Evolutionary conservation across 73 alveolate species (phyloP).

Genomic region (Paramecium primaurelia): DNA sequence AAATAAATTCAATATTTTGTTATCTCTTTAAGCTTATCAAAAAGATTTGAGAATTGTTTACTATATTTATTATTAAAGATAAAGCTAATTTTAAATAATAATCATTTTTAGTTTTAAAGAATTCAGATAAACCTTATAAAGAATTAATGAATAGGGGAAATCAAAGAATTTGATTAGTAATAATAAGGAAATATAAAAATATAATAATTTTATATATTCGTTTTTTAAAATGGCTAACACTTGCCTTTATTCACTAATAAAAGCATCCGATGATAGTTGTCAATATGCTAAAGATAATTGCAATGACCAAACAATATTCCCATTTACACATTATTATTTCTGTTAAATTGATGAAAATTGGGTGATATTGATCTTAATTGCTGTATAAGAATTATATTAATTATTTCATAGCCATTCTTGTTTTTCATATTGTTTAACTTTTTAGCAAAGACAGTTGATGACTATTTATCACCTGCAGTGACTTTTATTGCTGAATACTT

Average conservation of each 20-base stretch:
- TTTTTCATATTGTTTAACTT: not conserved
- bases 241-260: not conserved
- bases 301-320: not conserved
- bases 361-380: not conserved
- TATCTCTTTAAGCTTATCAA: no score
- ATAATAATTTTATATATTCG: not conserved
- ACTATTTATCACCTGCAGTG: conserved; percentile 43
- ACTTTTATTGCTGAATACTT: not conserved
- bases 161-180: not conserved
- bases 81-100: no score
- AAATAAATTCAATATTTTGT: no score
- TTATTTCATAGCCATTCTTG: not conserved
- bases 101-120: no score
- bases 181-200: not conserved
- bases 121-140: not conserved
- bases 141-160: not conserved
- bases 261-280: not conserved
- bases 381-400: not conserved
- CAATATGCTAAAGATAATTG: conserved; percentile 11
- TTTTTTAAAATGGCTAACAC: not conserved
- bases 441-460: conserved; percentile 19
- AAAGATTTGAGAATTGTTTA: no score
- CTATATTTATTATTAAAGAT: no score
- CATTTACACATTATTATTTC: conserved; percentile 15
- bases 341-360: not conserved